These are phyloP conservation scores for Primulina tabacum DNA, from an alignment of 257 asterid genomes.

Conservation along the genomic window DNA sequence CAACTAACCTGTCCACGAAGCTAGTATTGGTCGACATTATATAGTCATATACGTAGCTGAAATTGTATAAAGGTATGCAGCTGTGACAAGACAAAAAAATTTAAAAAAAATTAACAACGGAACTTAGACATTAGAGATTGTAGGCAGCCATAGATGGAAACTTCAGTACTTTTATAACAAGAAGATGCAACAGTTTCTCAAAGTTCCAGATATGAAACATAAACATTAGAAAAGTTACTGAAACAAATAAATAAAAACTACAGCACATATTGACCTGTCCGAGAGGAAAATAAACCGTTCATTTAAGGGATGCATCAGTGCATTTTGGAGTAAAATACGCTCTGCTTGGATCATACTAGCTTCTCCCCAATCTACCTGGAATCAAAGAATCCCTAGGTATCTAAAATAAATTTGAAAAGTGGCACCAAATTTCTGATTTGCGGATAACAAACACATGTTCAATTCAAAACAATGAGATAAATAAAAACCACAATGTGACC, in stretches of 20 bases:
- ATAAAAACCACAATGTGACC: background rate
- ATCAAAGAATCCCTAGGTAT: slow-evolving; percentile 39
- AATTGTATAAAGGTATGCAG: slow-evolving; percentile 94
- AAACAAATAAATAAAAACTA: background rate
- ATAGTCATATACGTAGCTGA: slow-evolving; percentile 89
- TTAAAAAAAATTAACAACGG: slow-evolving; percentile 15
- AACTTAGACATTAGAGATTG: slow-evolving; percentile 8
- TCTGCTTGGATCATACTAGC: slow-evolving; percentile 98
- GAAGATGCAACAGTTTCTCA: background rate
- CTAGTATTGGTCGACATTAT: slow-evolving; percentile 84
- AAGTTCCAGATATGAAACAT: slow-evolving; percentile 13
- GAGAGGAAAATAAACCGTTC: slow-evolving; percentile 87
- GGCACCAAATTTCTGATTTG: slow-evolving; percentile 9
- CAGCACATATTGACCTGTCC: slow-evolving; percentile 58
- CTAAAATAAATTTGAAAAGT: slow-evolving; percentile 18
- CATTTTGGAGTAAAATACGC: slow-evolving; percentile 77
- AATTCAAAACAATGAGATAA: slow-evolving; percentile 4
- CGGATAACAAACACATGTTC: slow-evolving; percentile 9
- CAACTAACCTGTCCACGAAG: slow-evolving; percentile 83
- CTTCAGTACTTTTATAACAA: background rate
- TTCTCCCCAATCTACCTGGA: slow-evolving; percentile 99
- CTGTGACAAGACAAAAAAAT: slow-evolving; percentile 50
- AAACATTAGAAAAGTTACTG: slow-evolving; percentile 1
- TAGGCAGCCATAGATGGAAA: slow-evolving; percentile 1
- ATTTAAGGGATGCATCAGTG: slow-evolving; percentile 70